Evolutionary conservation across 2,329 filamentous ascomycete genomes (phyloP).

Genomic region (Plenodomus lindquistii): DNA sequence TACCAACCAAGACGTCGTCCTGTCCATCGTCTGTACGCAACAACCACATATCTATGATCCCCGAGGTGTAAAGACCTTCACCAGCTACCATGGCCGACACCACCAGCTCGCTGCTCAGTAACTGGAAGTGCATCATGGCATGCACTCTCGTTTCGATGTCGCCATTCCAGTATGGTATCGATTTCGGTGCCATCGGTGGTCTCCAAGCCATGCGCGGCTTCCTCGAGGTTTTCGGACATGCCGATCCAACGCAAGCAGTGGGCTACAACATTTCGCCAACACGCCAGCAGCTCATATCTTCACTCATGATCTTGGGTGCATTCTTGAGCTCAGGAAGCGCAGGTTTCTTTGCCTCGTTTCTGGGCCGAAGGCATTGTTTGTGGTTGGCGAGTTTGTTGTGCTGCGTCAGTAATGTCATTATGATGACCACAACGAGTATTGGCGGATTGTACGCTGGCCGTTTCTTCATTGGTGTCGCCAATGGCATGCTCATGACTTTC

Average conservation of each 20-base stretch:
- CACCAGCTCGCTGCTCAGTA: conserved; percentile 40
- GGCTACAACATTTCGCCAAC: conserved; percentile 51
- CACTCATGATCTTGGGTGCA: conserved; percentile 52
- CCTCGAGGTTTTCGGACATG: conserved; percentile 44
- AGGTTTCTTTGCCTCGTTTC: conserved; percentile 36
- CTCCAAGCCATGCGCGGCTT: conserved; percentile 58
- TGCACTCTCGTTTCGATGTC: conserved; percentile 55
- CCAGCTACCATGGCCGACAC: conserved; percentile 22
- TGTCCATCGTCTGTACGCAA: conserved; percentile 1
- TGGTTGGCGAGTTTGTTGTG: conserved; percentile 56
- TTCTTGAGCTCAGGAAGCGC: conserved; percentile 49
- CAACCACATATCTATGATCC: neutral
- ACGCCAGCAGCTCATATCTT: conserved; percentile 51
- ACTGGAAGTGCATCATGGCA: conserved; percentile 54
- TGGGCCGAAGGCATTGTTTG: conserved; percentile 50
- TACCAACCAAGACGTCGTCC: neutral
- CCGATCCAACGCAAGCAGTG: conserved; percentile 32
- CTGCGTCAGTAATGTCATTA: conserved; percentile 51
- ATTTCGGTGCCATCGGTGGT: conserved; percentile 57
- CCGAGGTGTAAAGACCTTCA: conserved; percentile 19
- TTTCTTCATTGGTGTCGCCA: conserved; percentile 59
- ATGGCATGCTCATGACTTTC: conserved; percentile 59
- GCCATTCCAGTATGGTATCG: conserved; percentile 58
- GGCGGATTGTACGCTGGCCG: conserved; percentile 59
- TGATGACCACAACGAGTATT: conserved; percentile 60